These are phyloP conservation scores for Crithidia expoeki DNA, from an alignment of 208 protist species.

Conservation along the genomic window DNA sequence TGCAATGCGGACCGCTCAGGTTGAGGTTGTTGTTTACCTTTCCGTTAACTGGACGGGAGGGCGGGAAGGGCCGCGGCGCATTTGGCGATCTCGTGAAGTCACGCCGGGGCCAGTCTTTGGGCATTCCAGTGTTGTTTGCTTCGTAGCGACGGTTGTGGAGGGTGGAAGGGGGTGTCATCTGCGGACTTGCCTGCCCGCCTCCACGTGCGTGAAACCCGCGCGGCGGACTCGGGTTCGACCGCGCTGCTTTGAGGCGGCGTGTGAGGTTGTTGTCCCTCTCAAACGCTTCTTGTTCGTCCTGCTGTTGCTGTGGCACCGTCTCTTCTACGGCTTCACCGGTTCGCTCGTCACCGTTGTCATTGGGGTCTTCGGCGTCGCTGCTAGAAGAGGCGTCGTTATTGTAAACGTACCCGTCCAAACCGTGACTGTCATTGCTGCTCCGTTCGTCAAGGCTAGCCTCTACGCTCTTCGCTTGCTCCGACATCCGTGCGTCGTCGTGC, in stretches of 20 bases:
- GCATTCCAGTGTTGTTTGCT: too few relatives aligned
- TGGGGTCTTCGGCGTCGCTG: neutral
- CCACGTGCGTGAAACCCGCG: neutral
- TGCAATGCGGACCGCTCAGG: neutral
- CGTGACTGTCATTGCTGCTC: constrained; percentile 3
- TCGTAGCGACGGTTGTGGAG: neutral
- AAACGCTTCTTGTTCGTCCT: neutral
- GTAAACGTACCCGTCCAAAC: constrained; percentile 1
- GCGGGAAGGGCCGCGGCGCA: neutral
- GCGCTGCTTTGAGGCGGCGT: neutral
- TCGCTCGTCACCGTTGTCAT: neutral
- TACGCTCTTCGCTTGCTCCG: neutral
- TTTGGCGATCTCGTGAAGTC: neutral
- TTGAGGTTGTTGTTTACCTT: neutral
- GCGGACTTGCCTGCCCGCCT: neutral
- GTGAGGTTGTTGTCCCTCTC: neutral
- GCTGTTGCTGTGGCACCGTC: neutral
- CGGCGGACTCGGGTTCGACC: neutral
- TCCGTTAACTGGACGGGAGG: neutral
- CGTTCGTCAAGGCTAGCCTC: neutral
- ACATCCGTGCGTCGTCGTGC: too few relatives aligned
- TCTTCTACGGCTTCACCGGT: neutral
- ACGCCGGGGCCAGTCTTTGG: neutral
- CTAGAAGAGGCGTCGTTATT: neutral
- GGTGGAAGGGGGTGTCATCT: neutral